Evolutionary conservation across 805 yeast species (phyloP).

Genomic region (Kuraishia molischiana): DNA sequence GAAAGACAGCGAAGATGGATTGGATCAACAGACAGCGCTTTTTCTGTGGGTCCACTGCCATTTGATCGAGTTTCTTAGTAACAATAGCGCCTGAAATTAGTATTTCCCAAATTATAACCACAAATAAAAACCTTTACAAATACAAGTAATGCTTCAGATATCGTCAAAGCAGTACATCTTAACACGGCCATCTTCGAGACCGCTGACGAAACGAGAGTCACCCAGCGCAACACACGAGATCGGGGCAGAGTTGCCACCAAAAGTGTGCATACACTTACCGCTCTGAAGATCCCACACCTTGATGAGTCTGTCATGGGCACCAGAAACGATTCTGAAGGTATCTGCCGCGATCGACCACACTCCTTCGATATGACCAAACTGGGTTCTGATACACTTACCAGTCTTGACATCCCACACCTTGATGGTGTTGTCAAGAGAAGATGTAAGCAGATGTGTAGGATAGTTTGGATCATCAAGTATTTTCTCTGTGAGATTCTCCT

Average conservation of each 20-base stretch:
- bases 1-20: too few species aligned
- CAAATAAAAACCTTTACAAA: too few species aligned
- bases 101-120: too few species aligned
- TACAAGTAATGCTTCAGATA: not conserved
- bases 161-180: constrained; percentile 70
- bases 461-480: constrained; percentile 22
- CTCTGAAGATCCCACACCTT: constrained; percentile 95
- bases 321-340: constrained; percentile 87
- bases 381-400: constrained; percentile 85
- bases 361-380: constrained; percentile 97
- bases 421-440: constrained; percentile 87
- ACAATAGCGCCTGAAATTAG: not conserved
- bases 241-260: constrained; percentile 57
- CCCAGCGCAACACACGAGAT: constrained; percentile 74
- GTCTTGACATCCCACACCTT: constrained; percentile 84
- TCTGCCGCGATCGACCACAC: constrained; percentile 97
- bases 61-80: not conserved
- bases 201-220: constrained; percentile 84
- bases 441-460: constrained; percentile 80
- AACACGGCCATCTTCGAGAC: constrained; percentile 83
- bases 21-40: too few species aligned
- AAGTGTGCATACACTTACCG: constrained; percentile 91
- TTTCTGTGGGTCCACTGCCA: too few species aligned
- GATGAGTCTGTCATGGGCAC: constrained; percentile 85
- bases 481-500: not conserved